phyloP scores from a whole-genome alignment of 306 rosid species.

The Potentilla sterilis region DNA sequence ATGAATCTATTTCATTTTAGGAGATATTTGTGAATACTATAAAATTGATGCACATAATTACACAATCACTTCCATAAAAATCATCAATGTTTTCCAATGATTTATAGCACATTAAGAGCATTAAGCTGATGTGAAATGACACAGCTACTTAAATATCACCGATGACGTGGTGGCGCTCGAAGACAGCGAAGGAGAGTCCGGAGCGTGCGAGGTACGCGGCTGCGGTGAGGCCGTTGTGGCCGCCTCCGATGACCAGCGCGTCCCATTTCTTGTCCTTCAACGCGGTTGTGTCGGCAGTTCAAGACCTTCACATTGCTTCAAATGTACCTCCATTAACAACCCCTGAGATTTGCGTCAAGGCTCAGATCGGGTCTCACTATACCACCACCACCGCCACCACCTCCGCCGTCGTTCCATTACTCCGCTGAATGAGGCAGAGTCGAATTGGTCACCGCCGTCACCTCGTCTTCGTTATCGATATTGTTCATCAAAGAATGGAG shows the following conservation, averaged over 20 bases:
- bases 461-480: too few relatives aligned
- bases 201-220: conserved; percentile 88
- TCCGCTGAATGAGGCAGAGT: too few relatives aligned
- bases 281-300: conserved; percentile 18
- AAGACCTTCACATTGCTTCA: too few relatives aligned
- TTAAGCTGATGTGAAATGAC: not conserved
- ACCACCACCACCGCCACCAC: too few relatives aligned
- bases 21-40: not conserved
- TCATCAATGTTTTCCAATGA: not conserved
- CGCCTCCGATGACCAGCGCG: conserved; percentile 83
- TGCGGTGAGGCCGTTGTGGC: conserved; percentile 90
- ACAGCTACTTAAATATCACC: conserved; percentile 30
- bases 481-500: too few relatives aligned
- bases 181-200: conserved; percentile 89
- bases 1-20: not conserved
- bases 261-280: conserved; percentile 79
- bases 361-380: too few relatives aligned
- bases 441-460: too few relatives aligned
- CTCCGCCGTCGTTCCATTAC: too few relatives aligned
- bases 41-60: not conserved
- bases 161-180: conserved; percentile 81
- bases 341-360: too few relatives aligned
- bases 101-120: not conserved
- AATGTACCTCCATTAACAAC: too few relatives aligned
- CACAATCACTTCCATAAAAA: not conserved